Evolutionary conservation across 2,329 filamentous ascomycete species (phyloP).

Genomic region (Alternaria atra): DNA sequence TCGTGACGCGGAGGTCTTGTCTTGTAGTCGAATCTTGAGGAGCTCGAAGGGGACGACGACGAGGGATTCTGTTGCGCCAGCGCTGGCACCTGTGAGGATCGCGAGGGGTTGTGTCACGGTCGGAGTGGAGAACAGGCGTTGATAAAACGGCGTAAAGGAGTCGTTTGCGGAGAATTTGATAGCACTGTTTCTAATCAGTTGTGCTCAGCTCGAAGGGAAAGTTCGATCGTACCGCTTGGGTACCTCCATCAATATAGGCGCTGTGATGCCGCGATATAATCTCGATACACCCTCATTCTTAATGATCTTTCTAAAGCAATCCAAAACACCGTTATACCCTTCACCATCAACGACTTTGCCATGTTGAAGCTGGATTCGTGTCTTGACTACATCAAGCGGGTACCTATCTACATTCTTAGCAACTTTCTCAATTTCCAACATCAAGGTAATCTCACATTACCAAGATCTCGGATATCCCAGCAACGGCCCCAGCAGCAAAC

Average conservation of each 20-base stretch:
- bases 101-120: slow-evolving; percentile 38
- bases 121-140: slow-evolving; percentile 30
- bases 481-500: slow-evolving; percentile 34
- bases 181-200: slow-evolving; percentile 21
- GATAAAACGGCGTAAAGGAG: slow-evolving; percentile 38
- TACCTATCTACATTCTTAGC: slow-evolving; percentile 44
- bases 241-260: slow-evolving; percentile 45
- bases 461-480: slow-evolving; percentile 31
- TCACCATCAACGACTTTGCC: slow-evolving; percentile 28
- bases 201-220: neutral
- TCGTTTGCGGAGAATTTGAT: slow-evolving; percentile 47
- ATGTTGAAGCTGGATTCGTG: slow-evolving; percentile 43
- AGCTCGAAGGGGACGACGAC: slow-evolving; percentile 46
- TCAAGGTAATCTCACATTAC: slow-evolving; percentile 32
- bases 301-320: slow-evolving; percentile 43
- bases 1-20: slow-evolving; percentile 37
- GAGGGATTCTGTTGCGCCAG: slow-evolving; percentile 41
- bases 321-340: slow-evolving; percentile 40
- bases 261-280: slow-evolving; percentile 43
- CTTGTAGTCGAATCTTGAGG: slow-evolving; percentile 42
- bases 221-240: slow-evolving; percentile 31
- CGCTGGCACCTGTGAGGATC: slow-evolving; percentile 40
- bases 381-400: slow-evolving; percentile 46
- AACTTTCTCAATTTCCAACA: neutral
- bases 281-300: slow-evolving; percentile 33